These are phyloP conservation scores for Umbelopsis sp. DNA, from an alignment of 192 early-diverging fungal genomes.

Conservation along the genomic window DNA sequence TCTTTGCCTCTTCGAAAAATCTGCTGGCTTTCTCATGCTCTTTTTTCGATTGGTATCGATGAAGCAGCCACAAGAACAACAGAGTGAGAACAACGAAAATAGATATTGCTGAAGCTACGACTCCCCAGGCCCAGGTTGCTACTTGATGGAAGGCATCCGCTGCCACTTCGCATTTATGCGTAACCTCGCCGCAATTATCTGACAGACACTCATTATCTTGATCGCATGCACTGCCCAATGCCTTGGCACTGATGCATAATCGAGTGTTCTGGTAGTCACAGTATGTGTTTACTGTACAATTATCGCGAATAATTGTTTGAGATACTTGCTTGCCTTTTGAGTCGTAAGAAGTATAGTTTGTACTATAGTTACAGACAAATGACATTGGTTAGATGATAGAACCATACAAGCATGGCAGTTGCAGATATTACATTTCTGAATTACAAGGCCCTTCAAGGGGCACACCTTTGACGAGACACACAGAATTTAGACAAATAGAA, in stretches of 20 bases:
- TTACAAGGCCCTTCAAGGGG: conserved; percentile 36
- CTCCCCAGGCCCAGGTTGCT: conserved; percentile 31
- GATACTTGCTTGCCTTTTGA: conserved; percentile 14
- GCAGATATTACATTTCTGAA: conserved; percentile 28
- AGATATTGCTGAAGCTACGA: conserved; percentile 24
- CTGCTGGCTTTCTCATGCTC: conserved; percentile 36
- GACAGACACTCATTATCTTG: conserved; percentile 42
- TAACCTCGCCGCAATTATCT: conserved; percentile 18
- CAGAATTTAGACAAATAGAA: conserved; percentile 39
- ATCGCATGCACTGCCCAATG: conserved; percentile 14
- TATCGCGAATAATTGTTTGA: conserved; percentile 41
- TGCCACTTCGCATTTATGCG: conserved; percentile 19
- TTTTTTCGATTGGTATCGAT: conserved; percentile 39
- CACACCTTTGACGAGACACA: conserved; percentile 33
- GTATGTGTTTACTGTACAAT: conserved; percentile 37
- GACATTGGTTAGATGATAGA: background rate
- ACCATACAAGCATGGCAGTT: background rate
- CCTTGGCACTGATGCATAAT: conserved; percentile 23
- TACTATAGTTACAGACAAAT: conserved; percentile 4
- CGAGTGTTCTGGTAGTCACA: conserved; percentile 15
- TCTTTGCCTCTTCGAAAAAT: conserved; percentile 38
- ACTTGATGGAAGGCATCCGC: conserved; percentile 37
- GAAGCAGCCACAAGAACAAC: conserved; percentile 33
- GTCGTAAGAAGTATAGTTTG: conserved; percentile 31
- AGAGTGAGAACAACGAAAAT: conserved; percentile 32